Percentiles rank a stretch among this genome's conserved stretches.
These are phyloP conservation scores for Wallemia ichthyophaga DNA, from an alignment of 1,284 basidiomycete genomes.

Conservation along the genomic window DNA sequence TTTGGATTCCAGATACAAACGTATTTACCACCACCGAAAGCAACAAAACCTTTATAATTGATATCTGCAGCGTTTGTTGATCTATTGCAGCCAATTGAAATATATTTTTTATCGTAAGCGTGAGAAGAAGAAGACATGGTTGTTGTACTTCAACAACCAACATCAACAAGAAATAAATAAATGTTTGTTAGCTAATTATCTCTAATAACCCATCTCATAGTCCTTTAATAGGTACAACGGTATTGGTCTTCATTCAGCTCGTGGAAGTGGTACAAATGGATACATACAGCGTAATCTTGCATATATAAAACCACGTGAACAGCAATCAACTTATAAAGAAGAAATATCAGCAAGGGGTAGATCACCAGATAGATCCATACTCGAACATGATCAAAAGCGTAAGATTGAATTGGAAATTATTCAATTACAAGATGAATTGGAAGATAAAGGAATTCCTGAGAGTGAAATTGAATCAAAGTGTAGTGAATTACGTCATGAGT, in stretches of 20 bases:
- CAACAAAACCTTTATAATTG: conserved; percentile 23
- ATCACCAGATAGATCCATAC: neutral
- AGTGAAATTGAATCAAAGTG: neutral
- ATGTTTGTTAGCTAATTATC: no score
- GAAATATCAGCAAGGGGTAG: neutral
- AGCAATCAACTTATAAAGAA: neutral
- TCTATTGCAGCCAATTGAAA: neutral
- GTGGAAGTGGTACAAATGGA: neutral
- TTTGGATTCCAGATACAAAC: conserved; percentile 49
- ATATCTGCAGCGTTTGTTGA: neutral
- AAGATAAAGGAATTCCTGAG: neutral
- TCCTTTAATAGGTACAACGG: neutral
- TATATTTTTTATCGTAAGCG: neutral
- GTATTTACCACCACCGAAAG: conserved; percentile 44
- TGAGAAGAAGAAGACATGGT: neutral
- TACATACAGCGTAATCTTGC: neutral
- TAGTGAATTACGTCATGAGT: neutral
- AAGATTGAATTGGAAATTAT: neutral
- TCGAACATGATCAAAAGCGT: neutral
- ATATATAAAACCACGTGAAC: neutral
- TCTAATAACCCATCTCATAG: neutral
- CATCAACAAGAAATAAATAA: no score
- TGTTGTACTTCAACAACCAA: neutral
- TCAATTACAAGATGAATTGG: neutral
- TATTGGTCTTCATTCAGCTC: neutral